Base-by-base conservation (phyloP, 352 stramenopile species). In the Pythium utonaiense region DNA sequence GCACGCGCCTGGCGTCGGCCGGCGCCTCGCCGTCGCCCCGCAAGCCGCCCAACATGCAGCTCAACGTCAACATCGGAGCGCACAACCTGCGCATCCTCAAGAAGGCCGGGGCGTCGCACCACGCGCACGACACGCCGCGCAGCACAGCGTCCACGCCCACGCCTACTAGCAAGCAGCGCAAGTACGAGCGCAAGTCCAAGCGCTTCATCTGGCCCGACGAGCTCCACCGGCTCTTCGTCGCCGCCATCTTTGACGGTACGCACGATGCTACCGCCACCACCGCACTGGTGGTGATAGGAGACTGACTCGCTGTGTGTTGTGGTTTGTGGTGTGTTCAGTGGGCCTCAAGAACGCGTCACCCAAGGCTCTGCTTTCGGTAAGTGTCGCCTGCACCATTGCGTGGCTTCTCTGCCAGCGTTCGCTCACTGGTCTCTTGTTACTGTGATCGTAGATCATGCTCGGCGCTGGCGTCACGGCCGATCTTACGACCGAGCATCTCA, bases 151-250 rank as follows among this genome's bases (percentile, higher is more conserved):
- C 50, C n/a, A n/a, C n/a, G 4, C 3, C 36, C 2, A 22, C 24
- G 7, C 24, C 56, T 3, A 17, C 16, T 27, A 52, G 14, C 52
- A 68, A 68, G 45, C 80, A 93, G 67, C 86, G 83, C 73, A 95
- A 95, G 60, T 93, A 93, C 62, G 83, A 93, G 64, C 86, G 82
- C 66, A 91, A 91, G 68, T 89, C 86, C 36, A 93, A 94, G 72
- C 84, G 84, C 36, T 95, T 94, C 64, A 82, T 93, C 40, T 94
- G 86, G 83, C 83, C 86, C 1, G 83, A 95, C 44, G 86, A 95
- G 51, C 83, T 95, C 25, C 86, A 95, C 71, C 83, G 86, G 9
- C 77, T 92, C 56, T 95, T 95, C 47, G 84, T 95, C 28, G 83
- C 86, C 30, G 80, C 86, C n/a, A 92, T 95, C 58, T 95, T 95